Conservation (phyloP, 2,329 filamentous ascomycete species). For the Colletotrichum sp. region DNA sequence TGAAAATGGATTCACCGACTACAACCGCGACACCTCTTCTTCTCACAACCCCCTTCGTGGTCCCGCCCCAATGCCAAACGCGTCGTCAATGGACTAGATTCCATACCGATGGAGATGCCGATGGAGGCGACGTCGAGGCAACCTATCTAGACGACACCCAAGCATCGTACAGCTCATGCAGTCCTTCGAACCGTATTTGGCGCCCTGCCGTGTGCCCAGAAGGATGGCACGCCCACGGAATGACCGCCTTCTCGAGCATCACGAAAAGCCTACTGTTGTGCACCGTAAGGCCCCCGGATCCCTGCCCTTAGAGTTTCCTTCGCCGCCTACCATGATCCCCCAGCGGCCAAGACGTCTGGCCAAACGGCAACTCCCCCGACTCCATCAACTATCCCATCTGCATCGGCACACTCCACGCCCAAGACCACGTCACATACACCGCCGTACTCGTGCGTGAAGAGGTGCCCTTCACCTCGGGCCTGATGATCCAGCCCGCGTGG, state of each 20-base stretch:
- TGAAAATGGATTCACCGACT: neutral
- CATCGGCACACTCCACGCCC: neutral
- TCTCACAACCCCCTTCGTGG: neutral
- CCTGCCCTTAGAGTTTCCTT: too few relatives aligned
- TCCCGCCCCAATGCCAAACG: neutral
- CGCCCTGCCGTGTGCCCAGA: neutral
- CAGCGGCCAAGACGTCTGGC: neutral
- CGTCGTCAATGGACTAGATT: neutral
- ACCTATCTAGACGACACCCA: neutral
- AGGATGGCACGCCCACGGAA: neutral
- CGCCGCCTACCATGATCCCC: neutral
- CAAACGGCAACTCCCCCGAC: rapidly evolving
- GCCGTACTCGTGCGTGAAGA: neutral
- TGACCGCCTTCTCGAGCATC: neutral
- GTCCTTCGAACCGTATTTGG: neutral
- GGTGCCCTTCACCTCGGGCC: neutral
- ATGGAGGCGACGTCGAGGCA: neutral
- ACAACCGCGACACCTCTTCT: neutral
- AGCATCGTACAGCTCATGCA: neutral
- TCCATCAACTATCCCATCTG: neutral
- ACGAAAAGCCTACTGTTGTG: neutral
- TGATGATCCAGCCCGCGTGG: neutral
- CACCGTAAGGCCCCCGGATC: neutral
- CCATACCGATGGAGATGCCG: too few relatives aligned
- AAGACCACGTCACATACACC: neutral